Evolutionary conservation across 164 flowering plant species (phyloP), one percentile per base, ranked within the genome.

Genomic region (Platanus orientalis): DNA sequence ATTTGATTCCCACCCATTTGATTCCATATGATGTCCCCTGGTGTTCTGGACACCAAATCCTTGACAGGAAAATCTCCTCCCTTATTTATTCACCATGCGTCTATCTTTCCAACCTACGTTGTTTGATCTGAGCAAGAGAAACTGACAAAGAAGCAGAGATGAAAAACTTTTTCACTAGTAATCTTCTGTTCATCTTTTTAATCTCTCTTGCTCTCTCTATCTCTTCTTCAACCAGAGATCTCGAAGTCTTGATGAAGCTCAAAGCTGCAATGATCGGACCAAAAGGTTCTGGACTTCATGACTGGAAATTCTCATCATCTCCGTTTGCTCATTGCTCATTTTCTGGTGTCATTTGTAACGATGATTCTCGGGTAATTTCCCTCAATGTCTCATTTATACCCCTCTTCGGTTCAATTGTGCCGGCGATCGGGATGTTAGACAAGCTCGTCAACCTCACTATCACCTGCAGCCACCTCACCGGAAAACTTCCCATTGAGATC

Each of bases 331-430:
- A 89, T 63, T 94, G 97, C 66, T 68, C 68, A 7, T 89, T 90
- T 64, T 60, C 84, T 23, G 99, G 99, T 9, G 88, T 94, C 34
- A 17, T 75, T 0, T 94, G 99, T 66, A 81, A 86, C 63, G 59
- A 26, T 1, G 71, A 81, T 10, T 66, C 58, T 0, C 75, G 86
- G 2, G 97, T 94, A 13, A 71, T 69, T 0, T 73, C 95, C 1
- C 80, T 94, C 27, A 79, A 82, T 65, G 56, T 91, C 27, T 74
- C 93, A 23, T 71, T 30, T 58, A n/a, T 65, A 20, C 82, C 79
- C 17, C 85, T 89, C 9, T 69, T 60, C 29, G 89, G 92, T 3
- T 30, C 65, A 0, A n/a, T 91, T 7, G 73, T 89, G 12, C 82
- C 92, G 39, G 95, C 84, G 55, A 84, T 94, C 44, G 93, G 95